Evolutionary conservation across 257 asterid species (phyloP), one percentile per base, ranked within the genome.

Genomic region (Oldenlandia corymbosa): DNA sequence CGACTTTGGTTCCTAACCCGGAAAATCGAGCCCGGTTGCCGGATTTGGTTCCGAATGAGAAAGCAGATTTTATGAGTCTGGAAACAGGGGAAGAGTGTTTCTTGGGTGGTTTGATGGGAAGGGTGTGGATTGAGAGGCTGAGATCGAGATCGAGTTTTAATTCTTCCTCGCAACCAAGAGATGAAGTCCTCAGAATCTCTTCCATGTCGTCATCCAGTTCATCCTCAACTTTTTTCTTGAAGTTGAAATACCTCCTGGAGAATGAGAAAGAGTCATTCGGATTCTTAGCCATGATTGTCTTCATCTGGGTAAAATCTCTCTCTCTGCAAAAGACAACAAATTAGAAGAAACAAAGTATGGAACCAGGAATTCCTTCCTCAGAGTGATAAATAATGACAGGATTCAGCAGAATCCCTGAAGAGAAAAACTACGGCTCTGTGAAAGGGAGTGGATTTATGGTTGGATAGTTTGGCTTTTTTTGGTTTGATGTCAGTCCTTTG

Each of bases 221-320:
- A 3, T 76, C 88, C 27, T 64, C 80, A 13, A 58, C 32, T 37
- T 89, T 92, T 76, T 84, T 90, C 71, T 74, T 87, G 79, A 76
- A 76, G 78, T 71, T 64, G 69, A 89, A 92, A 81, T 83, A 92
- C 45, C 99, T 70, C 32, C 96, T 80, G 23, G 99, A 92, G 78
- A 92, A 85, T 2, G 99, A 89, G 80, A 87, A 80, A 0, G 99
- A 87, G 30, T 90, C 95, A 36, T 87, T 82, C 2, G 82, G 83
- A 68, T 71, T 78, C 65, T 68, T 71, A 2, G 91, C 94, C 81
- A 62, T 78, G 80, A 84, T 82, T 37, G 95, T 41, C 82, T 68
- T 90, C 96, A 85, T 92, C 56, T 73, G 21, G 71, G 47, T 3
- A 3, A 9, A 34, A n/a, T n/a, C n/a, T n/a, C n/a, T 34, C 39